phyloP scores from a whole-genome alignment of 768 basidiomycete genomes.

The Trametes sanguinea region DNA sequence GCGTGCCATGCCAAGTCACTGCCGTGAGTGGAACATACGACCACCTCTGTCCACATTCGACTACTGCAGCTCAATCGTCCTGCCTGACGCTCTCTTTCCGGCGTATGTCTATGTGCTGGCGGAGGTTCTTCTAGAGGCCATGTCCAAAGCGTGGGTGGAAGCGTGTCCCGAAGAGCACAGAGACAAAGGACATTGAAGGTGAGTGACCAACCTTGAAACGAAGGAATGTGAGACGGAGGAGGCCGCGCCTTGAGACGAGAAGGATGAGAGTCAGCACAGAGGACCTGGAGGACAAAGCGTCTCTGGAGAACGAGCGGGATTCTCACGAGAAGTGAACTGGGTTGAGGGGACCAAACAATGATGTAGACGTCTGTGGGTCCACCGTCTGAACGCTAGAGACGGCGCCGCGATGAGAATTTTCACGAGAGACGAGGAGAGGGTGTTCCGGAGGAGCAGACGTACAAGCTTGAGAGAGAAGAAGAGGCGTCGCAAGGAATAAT shows the following conservation, averaged over 20 bases:
- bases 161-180: not conserved
- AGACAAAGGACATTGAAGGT: constrained; percentile 21
- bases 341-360: constrained; percentile 24
- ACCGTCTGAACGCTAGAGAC: constrained; percentile 12
- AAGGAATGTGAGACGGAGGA: constrained; percentile 71
- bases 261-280: constrained; percentile 33
- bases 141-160: not conserved
- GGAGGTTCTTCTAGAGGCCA: not conserved
- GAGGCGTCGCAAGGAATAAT: constrained; percentile 26
- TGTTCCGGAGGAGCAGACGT: constrained; percentile 1
- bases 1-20: too few species aligned
- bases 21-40: too few species aligned
- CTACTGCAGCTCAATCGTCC: too few species aligned
- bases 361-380: constrained; percentile 56
- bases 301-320: constrained; percentile 21
- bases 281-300: constrained; percentile 31
- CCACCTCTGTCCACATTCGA: too few species aligned
- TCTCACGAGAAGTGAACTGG: constrained; percentile 32
- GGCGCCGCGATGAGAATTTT: not conserved
- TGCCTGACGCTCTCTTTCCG: not conserved
- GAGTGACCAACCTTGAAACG: constrained; percentile 47
- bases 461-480: constrained; percentile 1
- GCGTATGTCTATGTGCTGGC: not conserved
- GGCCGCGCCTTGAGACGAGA: constrained; percentile 57
- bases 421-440: not conserved